A percentile compares a stretch with the other conserved stretches of the same genome.
Conservation (phyloP, 352 stramenopile species). For the Pythium pyrilobum region DNA sequence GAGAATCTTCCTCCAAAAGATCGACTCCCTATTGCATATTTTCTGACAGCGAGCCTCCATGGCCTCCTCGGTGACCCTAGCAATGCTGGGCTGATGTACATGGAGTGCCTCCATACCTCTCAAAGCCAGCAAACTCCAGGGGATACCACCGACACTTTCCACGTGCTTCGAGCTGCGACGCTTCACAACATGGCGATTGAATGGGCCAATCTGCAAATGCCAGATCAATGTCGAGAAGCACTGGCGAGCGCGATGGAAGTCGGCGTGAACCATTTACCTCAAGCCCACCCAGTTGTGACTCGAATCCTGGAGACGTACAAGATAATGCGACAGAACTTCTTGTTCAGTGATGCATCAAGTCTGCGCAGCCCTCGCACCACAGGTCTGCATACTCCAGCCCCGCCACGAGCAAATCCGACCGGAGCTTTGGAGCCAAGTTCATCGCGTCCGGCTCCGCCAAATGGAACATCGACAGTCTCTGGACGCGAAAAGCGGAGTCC, state of each 20-base stretch:
- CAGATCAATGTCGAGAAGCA: constrained; percentile 49
- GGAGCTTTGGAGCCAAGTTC: neutral
- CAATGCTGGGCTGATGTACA: constrained; percentile 66
- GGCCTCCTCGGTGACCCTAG: constrained; percentile 47
- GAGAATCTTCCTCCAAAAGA: constrained; percentile 44
- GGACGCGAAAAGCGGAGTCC: constrained; percentile 15
- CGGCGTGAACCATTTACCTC: constrained; percentile 39
- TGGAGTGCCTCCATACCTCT: constrained; percentile 37
- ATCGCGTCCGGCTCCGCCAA: neutral
- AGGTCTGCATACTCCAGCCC: neutral
- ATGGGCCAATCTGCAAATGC: constrained; percentile 59
- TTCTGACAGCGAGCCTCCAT: constrained; percentile 52
- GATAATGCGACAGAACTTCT: constrained; percentile 57
- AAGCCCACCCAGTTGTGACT: constrained; percentile 48
- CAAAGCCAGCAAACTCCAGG: constrained; percentile 27
- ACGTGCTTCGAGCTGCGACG: constrained; percentile 46
- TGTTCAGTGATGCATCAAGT: constrained; percentile 28
- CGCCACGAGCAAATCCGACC: neutral
- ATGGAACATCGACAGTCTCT: neutral
- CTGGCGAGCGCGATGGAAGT: constrained; percentile 61
- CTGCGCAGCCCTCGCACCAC: neutral
- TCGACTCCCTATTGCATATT: constrained; percentile 56
- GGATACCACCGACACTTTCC: constrained; percentile 28
- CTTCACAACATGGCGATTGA: constrained; percentile 74
- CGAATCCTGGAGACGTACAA: constrained; percentile 67